A percentile compares a stretch with the other conserved stretches of the same genome.
These are phyloP conservation scores for Phytophthora crassamura DNA, from an alignment of 352 stramenopile species.

Conservation along the genomic window DNA sequence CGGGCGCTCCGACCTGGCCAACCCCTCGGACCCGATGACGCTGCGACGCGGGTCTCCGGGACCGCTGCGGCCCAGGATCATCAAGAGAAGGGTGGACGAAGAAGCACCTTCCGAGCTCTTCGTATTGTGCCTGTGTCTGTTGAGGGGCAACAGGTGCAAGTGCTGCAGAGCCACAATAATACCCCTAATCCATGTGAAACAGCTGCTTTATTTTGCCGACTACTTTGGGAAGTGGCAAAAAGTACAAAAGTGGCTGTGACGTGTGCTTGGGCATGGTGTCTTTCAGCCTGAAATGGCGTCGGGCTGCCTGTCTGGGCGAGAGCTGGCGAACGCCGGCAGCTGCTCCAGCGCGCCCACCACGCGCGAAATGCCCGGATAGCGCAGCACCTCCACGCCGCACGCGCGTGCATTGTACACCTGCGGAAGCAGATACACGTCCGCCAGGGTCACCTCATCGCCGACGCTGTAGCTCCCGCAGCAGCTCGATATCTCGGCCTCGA, in stretches of 20 bases:
- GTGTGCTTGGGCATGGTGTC: not conserved
- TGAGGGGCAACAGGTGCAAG: conserved; percentile 14
- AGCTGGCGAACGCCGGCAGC: conserved; percentile 80
- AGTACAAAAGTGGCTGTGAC: conserved; percentile 6
- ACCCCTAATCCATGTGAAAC: no score
- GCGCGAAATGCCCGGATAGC: conserved; percentile 81
- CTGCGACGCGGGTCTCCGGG: conserved; percentile 32
- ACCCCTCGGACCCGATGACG: conserved; percentile 35
- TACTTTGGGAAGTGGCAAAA: no score
- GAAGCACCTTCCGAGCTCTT: conserved; percentile 3
- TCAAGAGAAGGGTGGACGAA: conserved; percentile 10
- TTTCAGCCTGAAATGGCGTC: conserved; percentile 37
- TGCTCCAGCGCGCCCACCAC: conserved; percentile 73
- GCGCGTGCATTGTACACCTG: conserved; percentile 91
- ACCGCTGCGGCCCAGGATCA: conserved; percentile 33
- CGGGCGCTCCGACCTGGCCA: conserved; percentile 34
- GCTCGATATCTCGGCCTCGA: conserved; percentile 70
- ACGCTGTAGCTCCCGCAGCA: conserved; percentile 69
- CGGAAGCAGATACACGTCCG: conserved; percentile 90
- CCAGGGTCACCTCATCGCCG: conserved; percentile 85
- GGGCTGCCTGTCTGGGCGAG: conserved; percentile 73
- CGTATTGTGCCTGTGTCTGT: conserved; percentile 11
- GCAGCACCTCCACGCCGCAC: conserved; percentile 84
- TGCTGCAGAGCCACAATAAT: no score
- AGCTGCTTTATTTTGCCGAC: no score